Evolutionary conservation across 2,329 filamentous ascomycete species (phyloP).

Genomic region (Hypoxylon rubiginosum): DNA sequence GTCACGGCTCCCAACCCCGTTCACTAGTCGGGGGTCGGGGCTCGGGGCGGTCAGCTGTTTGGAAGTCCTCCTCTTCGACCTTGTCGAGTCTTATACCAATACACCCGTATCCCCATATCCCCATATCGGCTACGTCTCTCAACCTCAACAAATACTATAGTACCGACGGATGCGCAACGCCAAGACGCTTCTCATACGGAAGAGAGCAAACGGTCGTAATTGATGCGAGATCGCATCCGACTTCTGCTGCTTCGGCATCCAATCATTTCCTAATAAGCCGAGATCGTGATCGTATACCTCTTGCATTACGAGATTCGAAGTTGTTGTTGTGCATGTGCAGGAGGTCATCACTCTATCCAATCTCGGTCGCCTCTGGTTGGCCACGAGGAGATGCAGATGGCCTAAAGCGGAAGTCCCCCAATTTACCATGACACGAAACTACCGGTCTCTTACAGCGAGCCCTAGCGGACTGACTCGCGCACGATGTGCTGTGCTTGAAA

Average conservation of each 20-base stretch:
- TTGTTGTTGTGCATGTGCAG: conserved; percentile 21
- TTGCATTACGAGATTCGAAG: conserved; percentile 36
- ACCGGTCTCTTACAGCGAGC: conserved; percentile 31
- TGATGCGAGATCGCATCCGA: conserved; percentile 7
- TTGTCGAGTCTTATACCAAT: neutral
- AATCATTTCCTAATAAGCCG: conserved; percentile 24
- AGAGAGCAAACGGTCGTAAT: conserved; percentile 19
- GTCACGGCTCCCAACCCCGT: neutral
- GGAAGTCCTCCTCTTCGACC: conserved; percentile 4
- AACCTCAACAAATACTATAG: neutral
- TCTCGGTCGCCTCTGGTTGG: conserved; percentile 46
- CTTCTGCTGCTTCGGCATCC: conserved; percentile 11
- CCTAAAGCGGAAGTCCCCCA: conserved; percentile 46
- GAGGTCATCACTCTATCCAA: conserved; percentile 37
- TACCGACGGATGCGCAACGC: conserved; percentile 24
- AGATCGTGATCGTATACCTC: conserved; percentile 31
- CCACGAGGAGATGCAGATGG: conserved; percentile 43
- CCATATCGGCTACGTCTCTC: conserved; percentile 20
- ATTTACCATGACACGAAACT: conserved; percentile 39
- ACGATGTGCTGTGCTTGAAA: conserved; percentile 21
- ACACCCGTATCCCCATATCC: conserved; percentile 21
- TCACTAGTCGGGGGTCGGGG: conserved; percentile 3
- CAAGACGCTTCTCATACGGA: conserved; percentile 22
- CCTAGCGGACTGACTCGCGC: conserved; percentile 20
- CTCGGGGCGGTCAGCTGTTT: conserved; percentile 16